These are phyloP conservation scores for Moricandia arvensis DNA, from an alignment of 345 rosid genomes.

Conservation along the genomic window DNA sequence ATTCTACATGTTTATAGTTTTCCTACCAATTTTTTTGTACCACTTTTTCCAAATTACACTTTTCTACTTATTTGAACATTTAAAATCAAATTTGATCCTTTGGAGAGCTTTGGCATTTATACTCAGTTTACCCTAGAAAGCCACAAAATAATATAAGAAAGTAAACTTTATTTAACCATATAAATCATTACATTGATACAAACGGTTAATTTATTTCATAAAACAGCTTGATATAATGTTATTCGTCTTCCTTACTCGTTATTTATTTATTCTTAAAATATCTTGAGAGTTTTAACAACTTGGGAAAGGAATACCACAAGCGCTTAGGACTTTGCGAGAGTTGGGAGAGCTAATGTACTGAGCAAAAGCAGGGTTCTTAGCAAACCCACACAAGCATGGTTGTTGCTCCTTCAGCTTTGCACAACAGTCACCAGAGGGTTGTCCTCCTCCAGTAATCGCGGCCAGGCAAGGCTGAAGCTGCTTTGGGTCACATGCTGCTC, in stretches of 20 bases:
- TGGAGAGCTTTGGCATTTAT: not conserved
- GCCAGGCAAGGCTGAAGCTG: slow-evolving; percentile 56
- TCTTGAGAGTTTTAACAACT: slow-evolving; percentile 40
- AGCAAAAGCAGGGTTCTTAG: slow-evolving; percentile 45
- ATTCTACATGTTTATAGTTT: not conserved
- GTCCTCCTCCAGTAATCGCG: slow-evolving; percentile 39
- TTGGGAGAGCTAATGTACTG: slow-evolving; percentile 51
- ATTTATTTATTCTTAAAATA: not conserved
- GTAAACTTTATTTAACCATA: slow-evolving; percentile 22
- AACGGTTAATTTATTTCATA: slow-evolving; percentile 5
- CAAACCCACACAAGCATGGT: slow-evolving; percentile 64
- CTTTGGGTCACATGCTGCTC: slow-evolving; percentile 48
- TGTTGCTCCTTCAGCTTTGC: slow-evolving; percentile 54
- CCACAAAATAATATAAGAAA: not conserved
- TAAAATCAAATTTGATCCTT: not conserved
- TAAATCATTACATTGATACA: slow-evolving; percentile 15
- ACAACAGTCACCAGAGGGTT: slow-evolving; percentile 58
- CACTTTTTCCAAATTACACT: not conserved
- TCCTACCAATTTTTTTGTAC: not conserved
- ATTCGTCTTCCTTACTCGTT: slow-evolving; percentile 18
- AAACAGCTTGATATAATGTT: not conserved
- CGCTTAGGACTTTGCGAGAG: slow-evolving; percentile 38
- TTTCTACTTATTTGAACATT: not conserved
- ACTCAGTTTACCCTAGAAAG: not conserved
- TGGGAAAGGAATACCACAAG: slow-evolving; percentile 57